Evolutionary conservation across 1,284 basidiomycete genomes (phyloP), one percentile per base, ranked within the genome.

Genomic region (Ustilago esculenta): DNA sequence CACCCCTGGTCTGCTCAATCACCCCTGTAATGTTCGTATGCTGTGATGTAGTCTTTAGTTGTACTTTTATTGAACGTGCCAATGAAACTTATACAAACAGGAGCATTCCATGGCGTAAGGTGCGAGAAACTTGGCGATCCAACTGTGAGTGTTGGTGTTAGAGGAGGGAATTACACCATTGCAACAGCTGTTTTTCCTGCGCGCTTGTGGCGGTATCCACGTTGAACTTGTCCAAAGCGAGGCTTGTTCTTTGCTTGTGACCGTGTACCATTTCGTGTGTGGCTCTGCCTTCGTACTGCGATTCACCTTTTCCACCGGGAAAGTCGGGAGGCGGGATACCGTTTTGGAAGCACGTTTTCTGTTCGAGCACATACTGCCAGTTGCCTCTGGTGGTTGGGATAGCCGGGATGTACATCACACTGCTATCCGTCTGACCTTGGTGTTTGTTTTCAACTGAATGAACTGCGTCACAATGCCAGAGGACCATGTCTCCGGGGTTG

Each of bases 381-480:
- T 90, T 91, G 57, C 86, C 81, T 25, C 84, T 45, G 0, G 90
- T 90, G 12, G 91, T 83, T 0, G 90, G 90, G 0, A 88, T 87
- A 3, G 90, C 87, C 0, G 90, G 91, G 55, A 92, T 92, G 79
- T 92, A 92, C 55, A 92, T 76, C 21, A 92, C 90, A 1, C 88
- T 88, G 0, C 90, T 90, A 71, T 91, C 89, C 4, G 83, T 83
- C 11, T 75, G 69, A 0, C 91, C 91, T 8, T 72, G 75, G 76
- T 92, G 90, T 21, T 84, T 79, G 5, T 76, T 61, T 77, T 92
- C 90, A 27, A 92, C 90, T 0, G 88, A 86, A 77, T 92, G 91
- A 9, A 91, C 86, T 23, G 85, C 83, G 89, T 85, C 90, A 73
- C 89, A 90, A 79, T 92, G 92, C 91, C 91, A 92, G 72, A 88